Evolutionary conservation across 2,329 filamentous ascomycete genomes (phyloP), one percentile per base, ranked within the genome.

Genomic region (Dactylellina cionopaga): DNA sequence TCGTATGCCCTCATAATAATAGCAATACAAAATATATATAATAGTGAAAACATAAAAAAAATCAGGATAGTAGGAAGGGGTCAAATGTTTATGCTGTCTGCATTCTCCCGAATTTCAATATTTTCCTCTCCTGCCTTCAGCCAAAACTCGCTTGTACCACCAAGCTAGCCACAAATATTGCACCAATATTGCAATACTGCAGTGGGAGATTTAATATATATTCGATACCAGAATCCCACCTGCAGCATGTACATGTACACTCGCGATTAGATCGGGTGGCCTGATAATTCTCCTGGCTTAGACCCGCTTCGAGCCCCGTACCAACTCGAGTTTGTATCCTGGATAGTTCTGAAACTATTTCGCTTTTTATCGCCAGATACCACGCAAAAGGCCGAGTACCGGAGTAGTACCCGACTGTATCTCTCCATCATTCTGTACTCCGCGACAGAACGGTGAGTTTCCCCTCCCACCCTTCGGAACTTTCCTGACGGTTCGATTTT

Each of bases 261-360:
- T 46, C 22, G 7, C 17, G n/a, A 24, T 43, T 49, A 15, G 41
- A 27, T 33, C 56, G 24, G 44, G 56, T 62, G 56, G 56, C 44
- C 56, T 62, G 56, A 62, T 51, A 62, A 31, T 62, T 33, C 46
- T 63, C 35, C 58, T 63, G 58, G 46, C 46, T 15, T 46, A 39
- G 47, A 64, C 59, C 59, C 46, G 58, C 58, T n/a, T 43, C 11
- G 13, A 51, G 37, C 46, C 46, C 35, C 13, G 37, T n/a, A 33
- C 6, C 46, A n/a, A n/a, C 46, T 29, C 19, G 25, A 5, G 15
- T 37, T 22, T 39, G 19, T 33, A 51, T 43, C 51, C 62, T 29
- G 62, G 62, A 15, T 39, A 33, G 35, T 31, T 51, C 62, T 66
- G 62, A 66, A 66, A 66, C 62, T 24, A 33, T 24, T 39, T 55